Conservation (phyloP, 1,284 basidiomycete genomes). For the Moesziomyces antarcticus region DNA sequence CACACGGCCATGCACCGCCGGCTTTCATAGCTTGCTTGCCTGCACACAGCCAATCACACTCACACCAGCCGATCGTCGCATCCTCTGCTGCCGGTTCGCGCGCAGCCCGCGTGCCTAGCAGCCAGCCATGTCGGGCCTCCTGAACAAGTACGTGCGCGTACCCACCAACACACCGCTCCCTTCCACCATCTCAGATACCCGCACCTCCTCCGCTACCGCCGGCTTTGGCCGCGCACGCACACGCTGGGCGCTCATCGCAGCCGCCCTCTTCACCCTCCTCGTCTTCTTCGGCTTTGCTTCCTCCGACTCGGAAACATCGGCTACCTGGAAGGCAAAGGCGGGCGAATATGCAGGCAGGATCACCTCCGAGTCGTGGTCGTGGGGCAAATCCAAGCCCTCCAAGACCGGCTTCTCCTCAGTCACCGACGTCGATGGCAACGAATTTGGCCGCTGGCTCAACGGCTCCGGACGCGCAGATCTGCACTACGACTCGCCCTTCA, state of each 20-base stretch:
- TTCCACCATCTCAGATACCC: slow-evolving; percentile 15
- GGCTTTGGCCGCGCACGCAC: slow-evolving; percentile 50
- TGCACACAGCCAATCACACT: too few relatives aligned
- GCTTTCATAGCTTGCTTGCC: too few relatives aligned
- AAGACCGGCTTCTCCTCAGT: not conserved
- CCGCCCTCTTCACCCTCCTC: slow-evolving; percentile 21
- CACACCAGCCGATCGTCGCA: too few relatives aligned
- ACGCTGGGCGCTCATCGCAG: slow-evolving; percentile 43
- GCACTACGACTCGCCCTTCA: slow-evolving; percentile 57
- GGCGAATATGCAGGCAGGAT: slow-evolving; percentile 40
- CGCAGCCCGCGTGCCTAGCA: too few relatives aligned
- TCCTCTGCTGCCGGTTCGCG: too few relatives aligned
- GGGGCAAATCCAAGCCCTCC: not conserved
- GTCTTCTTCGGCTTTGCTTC: slow-evolving; percentile 38
- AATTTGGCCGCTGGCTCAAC: slow-evolving; percentile 45
- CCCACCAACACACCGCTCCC: slow-evolving; percentile 26
- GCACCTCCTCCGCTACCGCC: slow-evolving; percentile 4
- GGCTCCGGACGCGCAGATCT: slow-evolving; percentile 39
- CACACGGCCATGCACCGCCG: too few relatives aligned
- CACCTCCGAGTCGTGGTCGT: slow-evolving; percentile 9
- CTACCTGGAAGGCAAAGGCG: slow-evolving; percentile 32
- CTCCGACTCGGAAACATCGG: slow-evolving; percentile 10
- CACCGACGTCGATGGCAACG: slow-evolving; percentile 25
- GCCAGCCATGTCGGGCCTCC: slow-evolving; percentile 23
- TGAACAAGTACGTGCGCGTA: slow-evolving; percentile 40